phyloP scores from a whole-genome alignment of 495 filamentous ascomycete species.

The Aspergillus panamensis region DNA sequence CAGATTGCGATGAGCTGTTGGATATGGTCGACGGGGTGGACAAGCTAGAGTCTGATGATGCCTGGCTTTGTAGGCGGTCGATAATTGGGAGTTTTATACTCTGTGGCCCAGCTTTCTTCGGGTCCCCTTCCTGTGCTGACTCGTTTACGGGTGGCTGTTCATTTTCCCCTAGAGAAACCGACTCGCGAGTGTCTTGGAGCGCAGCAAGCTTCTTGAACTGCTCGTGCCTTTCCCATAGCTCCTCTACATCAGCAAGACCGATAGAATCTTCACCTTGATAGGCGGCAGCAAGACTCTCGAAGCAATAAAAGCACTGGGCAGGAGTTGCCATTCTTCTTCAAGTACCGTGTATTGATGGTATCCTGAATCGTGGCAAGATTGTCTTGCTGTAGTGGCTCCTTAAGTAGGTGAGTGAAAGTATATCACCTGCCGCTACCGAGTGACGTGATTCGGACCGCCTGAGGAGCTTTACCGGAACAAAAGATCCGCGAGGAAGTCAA shows the following conservation, averaged over 20 bases:
- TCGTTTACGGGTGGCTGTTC: conserved; percentile 26
- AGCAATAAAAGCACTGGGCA: conserved; percentile 86
- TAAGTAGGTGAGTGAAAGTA: neutral
- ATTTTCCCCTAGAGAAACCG: conserved; percentile 20
- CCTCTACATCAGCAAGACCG: conserved; percentile 62
- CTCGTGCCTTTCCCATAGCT: conserved; percentile 62
- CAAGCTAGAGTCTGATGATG: conserved; percentile 41
- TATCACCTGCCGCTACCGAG: conserved; percentile 5
- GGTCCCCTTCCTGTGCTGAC: conserved; percentile 26
- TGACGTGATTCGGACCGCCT: conserved; percentile 3
- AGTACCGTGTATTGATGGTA: neutral
- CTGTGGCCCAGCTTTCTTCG: conserved; percentile 16
- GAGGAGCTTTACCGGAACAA: neutral
- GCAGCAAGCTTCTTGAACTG: conserved; percentile 39
- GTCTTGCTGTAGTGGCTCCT: neutral
- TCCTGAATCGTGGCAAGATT: neutral
- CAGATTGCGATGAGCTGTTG: conserved; percentile 41
- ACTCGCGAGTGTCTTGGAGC: conserved; percentile 27
- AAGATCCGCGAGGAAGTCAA: neutral
- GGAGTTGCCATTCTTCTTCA: conserved; percentile 64
- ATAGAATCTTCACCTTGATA: conserved; percentile 57
- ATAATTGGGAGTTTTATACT: conserved; percentile 33
- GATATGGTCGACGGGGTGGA: conserved; percentile 45
- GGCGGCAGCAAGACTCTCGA: conserved; percentile 71
- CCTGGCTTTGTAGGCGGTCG: conserved; percentile 33